Evolutionary conservation across 1,284 basidiomycete species (phyloP).

Genomic region (Exsudoporus floridanus): DNA sequence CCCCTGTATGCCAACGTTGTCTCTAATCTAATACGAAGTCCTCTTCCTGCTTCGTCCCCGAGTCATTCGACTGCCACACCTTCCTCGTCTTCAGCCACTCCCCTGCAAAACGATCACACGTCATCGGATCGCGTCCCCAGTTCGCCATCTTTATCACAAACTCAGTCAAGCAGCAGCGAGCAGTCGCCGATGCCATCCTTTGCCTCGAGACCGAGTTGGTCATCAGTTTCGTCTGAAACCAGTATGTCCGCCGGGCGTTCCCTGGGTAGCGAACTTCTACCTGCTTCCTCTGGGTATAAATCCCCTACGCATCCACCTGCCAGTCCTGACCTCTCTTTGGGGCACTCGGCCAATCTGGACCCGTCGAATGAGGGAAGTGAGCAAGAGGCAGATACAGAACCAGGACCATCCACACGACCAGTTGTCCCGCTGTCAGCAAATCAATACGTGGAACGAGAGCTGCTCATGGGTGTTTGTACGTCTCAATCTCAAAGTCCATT

Average conservation of each 20-base stretch:
- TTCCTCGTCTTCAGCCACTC: slow-evolving; percentile 9
- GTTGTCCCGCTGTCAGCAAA: slow-evolving; percentile 41
- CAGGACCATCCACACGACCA: slow-evolving; percentile 24
- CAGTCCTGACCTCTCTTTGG: slow-evolving; percentile 30
- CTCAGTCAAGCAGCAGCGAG: slow-evolving; percentile 20
- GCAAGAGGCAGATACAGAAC: slow-evolving; percentile 16
- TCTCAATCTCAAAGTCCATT: slow-evolving; percentile 22
- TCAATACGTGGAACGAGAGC: slow-evolving; percentile 59
- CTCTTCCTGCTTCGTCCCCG: slow-evolving; percentile 12
- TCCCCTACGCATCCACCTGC: slow-evolving; percentile 21
- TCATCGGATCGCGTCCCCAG: slow-evolving; percentile 15
- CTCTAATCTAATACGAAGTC: slow-evolving; percentile 19
- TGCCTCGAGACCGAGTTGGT: slow-evolving; percentile 26
- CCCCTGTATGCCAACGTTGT: slow-evolving; percentile 30
- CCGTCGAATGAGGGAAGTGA: slow-evolving; percentile 21
- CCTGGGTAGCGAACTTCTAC: slow-evolving; percentile 18
- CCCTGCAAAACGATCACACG: slow-evolving; percentile 13
- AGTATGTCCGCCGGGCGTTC: slow-evolving; percentile 16
- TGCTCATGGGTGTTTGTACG: slow-evolving; percentile 66
- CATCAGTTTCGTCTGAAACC: slow-evolving; percentile 32
- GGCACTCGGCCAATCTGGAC: slow-evolving; percentile 14
- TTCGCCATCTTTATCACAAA: slow-evolving; percentile 19
- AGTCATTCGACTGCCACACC: slow-evolving; percentile 9
- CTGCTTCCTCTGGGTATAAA: slow-evolving; percentile 14
- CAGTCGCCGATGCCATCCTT: slow-evolving; percentile 16